Conservation (phyloP, 345 rosid species). For the Salix arbutifolia region DNA sequence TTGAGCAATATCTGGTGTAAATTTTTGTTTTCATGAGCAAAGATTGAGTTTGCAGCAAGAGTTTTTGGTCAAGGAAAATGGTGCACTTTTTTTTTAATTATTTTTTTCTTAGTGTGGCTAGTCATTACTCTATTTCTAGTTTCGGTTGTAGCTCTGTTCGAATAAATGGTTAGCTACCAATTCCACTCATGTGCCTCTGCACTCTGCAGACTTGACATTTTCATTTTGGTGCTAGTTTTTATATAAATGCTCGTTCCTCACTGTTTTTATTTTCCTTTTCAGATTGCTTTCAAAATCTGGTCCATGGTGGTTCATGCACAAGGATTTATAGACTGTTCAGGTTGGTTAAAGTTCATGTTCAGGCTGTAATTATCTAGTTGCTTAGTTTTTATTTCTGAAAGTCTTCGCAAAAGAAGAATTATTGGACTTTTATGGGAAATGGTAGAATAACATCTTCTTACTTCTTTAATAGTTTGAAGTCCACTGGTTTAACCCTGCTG, state of each 20-base stretch:
- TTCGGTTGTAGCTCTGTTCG: too few relatives aligned
- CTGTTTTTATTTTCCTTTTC: conserved; percentile 14
- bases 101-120: background rate
- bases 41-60: background rate
- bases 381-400: background rate
- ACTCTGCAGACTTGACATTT: background rate
- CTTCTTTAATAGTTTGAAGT: too few relatives aligned
- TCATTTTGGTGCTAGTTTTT: background rate
- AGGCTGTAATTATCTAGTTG: background rate
- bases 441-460: too few relatives aligned
- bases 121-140: background rate
- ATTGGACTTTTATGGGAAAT: background rate
- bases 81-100: too few relatives aligned
- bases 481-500: too few relatives aligned
- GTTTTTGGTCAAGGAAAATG: background rate
- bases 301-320: conserved; percentile 96
- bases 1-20: background rate
- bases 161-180: too few relatives aligned
- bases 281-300: conserved; percentile 67
- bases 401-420: too few relatives aligned
- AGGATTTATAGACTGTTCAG: conserved; percentile 34
- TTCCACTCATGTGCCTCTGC: too few relatives aligned
- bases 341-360: conserved; percentile 17
- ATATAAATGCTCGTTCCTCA: background rate
- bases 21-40: background rate